Conservation (phyloP, 441 rosid species). For the Omphalea diandra region DNA sequence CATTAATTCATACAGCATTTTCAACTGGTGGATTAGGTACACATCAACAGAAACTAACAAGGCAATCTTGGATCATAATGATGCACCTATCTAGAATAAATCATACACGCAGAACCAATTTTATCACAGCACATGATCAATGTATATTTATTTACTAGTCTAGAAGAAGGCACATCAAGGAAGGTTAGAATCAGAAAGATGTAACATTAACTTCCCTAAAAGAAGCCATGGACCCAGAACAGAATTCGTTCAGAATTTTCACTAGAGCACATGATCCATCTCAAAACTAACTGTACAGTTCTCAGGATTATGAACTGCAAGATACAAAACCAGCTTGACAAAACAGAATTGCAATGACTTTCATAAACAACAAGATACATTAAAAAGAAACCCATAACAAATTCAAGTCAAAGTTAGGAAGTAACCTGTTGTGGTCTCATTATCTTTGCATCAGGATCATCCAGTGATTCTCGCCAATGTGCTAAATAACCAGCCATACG, state of each 20-base stretch:
- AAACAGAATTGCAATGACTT: neutral
- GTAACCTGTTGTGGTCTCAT: constrained; percentile 97
- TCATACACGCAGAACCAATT: neutral
- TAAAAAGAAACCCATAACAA: neutral
- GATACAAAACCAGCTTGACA: neutral
- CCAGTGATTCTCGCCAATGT: constrained; percentile 94
- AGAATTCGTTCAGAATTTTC: neutral
- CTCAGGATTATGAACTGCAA: neutral
- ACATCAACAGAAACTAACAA: neutral
- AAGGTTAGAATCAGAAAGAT: neutral
- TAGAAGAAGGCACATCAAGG: neutral
- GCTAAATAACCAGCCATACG: constrained; percentile 98
- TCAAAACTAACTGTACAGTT: neutral
- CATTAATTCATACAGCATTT: neutral
- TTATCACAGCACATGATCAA: neutral
- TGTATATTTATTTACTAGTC: neutral
- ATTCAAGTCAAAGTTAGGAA: neutral
- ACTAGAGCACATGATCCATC: neutral
- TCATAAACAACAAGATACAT: neutral
- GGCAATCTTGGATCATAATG: neutral
- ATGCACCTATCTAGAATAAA: neutral
- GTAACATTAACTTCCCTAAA: neutral
- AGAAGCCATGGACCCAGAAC: neutral
- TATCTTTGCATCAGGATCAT: constrained; percentile 96
- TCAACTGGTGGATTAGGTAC: neutral